Conservation (phyloP, 805 yeast genomes). For the Cyberlindnera xylosilytica region DNA sequence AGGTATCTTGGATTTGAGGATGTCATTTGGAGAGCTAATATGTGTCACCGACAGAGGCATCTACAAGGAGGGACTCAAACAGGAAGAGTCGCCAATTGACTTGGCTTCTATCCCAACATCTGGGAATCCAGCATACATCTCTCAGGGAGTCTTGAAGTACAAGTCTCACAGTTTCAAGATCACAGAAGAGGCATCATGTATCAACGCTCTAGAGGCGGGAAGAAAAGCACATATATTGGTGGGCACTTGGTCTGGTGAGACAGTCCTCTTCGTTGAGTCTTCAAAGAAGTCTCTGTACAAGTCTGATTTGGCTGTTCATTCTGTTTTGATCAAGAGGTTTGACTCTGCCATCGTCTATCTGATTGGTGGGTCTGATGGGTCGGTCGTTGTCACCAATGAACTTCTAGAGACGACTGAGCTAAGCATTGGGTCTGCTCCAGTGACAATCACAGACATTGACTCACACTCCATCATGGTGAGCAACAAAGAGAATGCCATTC, state of each 20-base stretch:
- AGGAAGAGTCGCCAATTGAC: background rate
- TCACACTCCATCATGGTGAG: constrained; percentile 12
- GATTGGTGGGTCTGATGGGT: constrained; percentile 27
- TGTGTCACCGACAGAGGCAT: constrained; percentile 20
- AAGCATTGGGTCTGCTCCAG: constrained; percentile 26
- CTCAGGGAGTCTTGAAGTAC: background rate
- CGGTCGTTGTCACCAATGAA: constrained; percentile 5
- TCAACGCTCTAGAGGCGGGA: constrained; percentile 6
- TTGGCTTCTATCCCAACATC: constrained; percentile 7
- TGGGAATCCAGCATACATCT: background rate
- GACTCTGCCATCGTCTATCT: constrained; percentile 4
- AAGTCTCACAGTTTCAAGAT: constrained; percentile 6
- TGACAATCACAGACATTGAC: constrained; percentile 14
- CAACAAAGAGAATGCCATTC: constrained; percentile 20
- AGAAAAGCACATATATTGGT: constrained; percentile 8
- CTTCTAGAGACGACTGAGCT: background rate
- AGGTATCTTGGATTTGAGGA: constrained; percentile 13
- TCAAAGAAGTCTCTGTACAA: constrained; percentile 5
- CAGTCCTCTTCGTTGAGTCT: constrained; percentile 8
- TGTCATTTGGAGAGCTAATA: constrained; percentile 2
- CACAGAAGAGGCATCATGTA: constrained; percentile 16
- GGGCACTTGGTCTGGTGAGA: constrained; percentile 27
- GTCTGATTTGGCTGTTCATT: constrained; percentile 16
- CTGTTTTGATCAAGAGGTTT: constrained; percentile 17
- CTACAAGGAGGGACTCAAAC: constrained; percentile 13